Evolutionary conservation across 75 land plant genomes (phyloP).

Genomic region (Isoetes taiwanensis): DNA sequence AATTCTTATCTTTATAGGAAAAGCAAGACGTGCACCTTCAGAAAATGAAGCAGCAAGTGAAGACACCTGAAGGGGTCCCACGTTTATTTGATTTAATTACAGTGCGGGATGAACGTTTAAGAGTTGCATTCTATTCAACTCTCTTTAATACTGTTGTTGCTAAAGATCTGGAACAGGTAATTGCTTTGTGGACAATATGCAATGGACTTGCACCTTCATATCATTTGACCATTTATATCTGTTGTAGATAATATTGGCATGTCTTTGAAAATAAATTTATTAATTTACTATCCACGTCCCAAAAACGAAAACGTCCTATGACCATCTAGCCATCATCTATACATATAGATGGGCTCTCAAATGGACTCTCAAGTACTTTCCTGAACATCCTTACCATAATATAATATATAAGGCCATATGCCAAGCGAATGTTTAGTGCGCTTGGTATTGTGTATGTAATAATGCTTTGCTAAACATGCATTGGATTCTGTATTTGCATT

Average conservation of each 20-base stretch:
- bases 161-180: slow-evolving; percentile 78
- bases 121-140: slow-evolving; percentile 70
- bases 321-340: too few relatives aligned
- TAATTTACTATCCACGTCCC: neutral
- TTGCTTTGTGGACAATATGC: neutral
- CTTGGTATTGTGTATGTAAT: too few relatives aligned
- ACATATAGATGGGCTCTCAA: too few relatives aligned
- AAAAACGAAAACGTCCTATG: too few relatives aligned
- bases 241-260: too few relatives aligned
- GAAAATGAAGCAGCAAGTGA: slow-evolving; percentile 44
- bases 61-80: slow-evolving; percentile 86
- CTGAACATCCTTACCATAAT: neutral
- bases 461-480: too few relatives aligned
- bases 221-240: neutral
- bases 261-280: too few relatives aligned
- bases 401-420: too few relatives aligned
- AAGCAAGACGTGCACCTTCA: slow-evolving; percentile 50
- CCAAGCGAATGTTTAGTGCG: too few relatives aligned
- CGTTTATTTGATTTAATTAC: slow-evolving; percentile 84
- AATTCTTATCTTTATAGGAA: slow-evolving; percentile 38
- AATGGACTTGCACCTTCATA: neutral
- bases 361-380: neutral
- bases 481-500: too few relatives aligned
- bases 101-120: slow-evolving; percentile 64
- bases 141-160: slow-evolving; percentile 81